These are phyloP conservation scores for Phytophthora syringae DNA, from an alignment of 352 stramenopile genomes.

Conservation along the genomic window DNA sequence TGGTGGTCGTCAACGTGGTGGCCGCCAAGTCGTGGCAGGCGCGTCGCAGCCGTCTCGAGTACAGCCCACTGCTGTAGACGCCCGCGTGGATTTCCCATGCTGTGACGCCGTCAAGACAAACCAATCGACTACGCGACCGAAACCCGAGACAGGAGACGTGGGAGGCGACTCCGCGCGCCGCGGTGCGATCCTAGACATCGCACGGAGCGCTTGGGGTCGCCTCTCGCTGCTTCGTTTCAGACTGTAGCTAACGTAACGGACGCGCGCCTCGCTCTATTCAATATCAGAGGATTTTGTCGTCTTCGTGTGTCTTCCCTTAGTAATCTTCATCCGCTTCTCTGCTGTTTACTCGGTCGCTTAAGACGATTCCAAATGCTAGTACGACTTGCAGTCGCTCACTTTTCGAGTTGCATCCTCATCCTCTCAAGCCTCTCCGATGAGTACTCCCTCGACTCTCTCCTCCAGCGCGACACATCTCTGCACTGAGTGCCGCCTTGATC, in stretches of 20 bases:
- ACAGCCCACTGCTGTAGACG: slow-evolving; percentile 41
- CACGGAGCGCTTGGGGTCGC: neutral
- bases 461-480: too few species aligned
- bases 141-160: neutral
- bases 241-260: slow-evolving; percentile 1
- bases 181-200: neutral
- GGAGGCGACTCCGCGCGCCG: neutral
- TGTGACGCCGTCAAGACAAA: neutral
- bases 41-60: slow-evolving; percentile 40
- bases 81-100: slow-evolving; percentile 1
- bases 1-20: slow-evolving; percentile 45
- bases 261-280: slow-evolving; percentile 1
- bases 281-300: slow-evolving; percentile 3
- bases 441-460: too few species aligned
- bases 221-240: neutral
- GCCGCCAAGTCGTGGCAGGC: slow-evolving; percentile 47
- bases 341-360: slow-evolving; percentile 15
- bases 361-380: slow-evolving; percentile 18
- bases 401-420: slow-evolving; percentile 2
- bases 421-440: neutral
- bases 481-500: slow-evolving; percentile 17
- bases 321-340: neutral
- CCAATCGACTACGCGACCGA: neutral
- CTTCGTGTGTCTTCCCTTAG: slow-evolving; percentile 1
- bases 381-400: too few species aligned